Conservation (phyloP, 495 filamentous ascomycete genomes). For the Tuber indicum region DNA sequence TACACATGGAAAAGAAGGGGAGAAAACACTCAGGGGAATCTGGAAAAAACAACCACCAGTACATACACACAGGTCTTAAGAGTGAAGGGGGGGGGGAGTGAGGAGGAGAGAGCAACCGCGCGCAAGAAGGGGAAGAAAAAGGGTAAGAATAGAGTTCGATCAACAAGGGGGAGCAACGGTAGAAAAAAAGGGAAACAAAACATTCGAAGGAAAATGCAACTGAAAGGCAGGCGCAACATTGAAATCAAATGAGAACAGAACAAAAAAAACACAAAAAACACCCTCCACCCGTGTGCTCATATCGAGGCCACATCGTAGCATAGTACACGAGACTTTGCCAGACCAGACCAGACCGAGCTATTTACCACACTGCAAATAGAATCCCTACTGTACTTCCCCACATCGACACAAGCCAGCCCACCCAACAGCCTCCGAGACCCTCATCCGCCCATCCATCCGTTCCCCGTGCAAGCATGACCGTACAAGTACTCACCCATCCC, state of each 20-base stretch:
- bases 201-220: neutral
- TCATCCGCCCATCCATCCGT: neutral
- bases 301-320: neutral
- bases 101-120: neutral
- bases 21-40: neutral
- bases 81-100: neutral
- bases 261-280: neutral
- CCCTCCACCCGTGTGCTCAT: neutral
- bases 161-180: neutral
- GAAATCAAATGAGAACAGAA: neutral
- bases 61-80: neutral
- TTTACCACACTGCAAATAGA: neutral
- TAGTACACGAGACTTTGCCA: neutral
- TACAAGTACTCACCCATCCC: neutral
- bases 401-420: neutral
- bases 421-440: neutral
- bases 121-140: neutral
- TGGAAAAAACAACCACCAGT: neutral
- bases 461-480: neutral
- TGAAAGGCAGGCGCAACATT: neutral
- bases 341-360: neutral
- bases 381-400: neutral
- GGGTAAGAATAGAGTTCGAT: neutral
- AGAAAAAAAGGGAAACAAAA: neutral
- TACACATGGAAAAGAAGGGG: neutral